Conservation (phyloP, 2,329 filamentous ascomycete genomes). For the Diaporthe helianthi region DNA sequence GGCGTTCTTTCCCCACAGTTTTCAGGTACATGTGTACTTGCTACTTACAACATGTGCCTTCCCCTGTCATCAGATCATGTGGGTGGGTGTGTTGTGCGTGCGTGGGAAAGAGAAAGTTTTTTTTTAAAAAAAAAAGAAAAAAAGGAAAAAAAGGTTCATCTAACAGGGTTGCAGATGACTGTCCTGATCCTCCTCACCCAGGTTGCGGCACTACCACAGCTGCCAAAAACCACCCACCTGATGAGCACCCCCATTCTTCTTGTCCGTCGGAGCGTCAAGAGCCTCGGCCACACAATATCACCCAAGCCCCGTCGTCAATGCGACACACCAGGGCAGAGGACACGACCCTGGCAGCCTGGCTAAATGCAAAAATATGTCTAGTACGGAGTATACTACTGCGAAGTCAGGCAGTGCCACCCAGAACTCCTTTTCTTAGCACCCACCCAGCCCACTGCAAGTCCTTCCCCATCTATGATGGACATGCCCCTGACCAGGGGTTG, state of each 20-base stretch:
- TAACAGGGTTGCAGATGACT: not conserved
- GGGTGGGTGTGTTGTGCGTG: too few relatives aligned
- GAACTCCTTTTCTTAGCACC: not conserved
- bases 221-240: not conserved
- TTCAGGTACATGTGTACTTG: not conserved
- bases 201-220: conserved; percentile 17
- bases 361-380: conserved; percentile 28
- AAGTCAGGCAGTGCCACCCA: not conserved
- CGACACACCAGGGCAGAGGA: conserved; percentile 12
- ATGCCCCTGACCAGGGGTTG: too few relatives aligned
- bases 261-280: conserved; percentile 9
- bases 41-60: not conserved
- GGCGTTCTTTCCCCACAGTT: not conserved
- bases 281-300: not conserved
- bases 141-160: too few relatives aligned
- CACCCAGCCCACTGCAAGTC: too few relatives aligned
- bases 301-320: conserved; percentile 12
- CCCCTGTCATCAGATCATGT: too few relatives aligned
- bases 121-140: too few relatives aligned
- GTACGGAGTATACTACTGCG: too few relatives aligned
- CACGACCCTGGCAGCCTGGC: conserved; percentile 21
- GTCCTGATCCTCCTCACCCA: conserved; percentile 16
- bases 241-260: not conserved
- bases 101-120: too few relatives aligned
- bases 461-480: conserved; percentile 21